phyloP scores from a whole-genome alignment of 371 early-diverging fungal genomes.

The Lichtheimia hyalospora region DNA sequence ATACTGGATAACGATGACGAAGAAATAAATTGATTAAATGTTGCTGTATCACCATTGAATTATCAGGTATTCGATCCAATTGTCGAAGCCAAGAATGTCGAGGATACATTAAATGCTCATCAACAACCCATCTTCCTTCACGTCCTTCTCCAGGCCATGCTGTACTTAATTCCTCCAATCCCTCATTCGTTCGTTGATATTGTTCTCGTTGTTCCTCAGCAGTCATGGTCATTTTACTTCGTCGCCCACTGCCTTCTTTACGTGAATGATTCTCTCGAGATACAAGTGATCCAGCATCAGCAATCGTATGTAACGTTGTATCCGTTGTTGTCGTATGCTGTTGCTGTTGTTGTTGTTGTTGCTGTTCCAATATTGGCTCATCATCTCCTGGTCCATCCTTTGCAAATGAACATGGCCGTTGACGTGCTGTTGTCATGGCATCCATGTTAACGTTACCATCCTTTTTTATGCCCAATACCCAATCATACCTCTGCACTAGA shows the following conservation, averaged over 20 bases:
- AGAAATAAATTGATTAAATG: slow-evolving; percentile 31
- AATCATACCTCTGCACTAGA: slow-evolving; percentile 12
- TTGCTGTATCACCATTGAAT: slow-evolving; percentile 22
- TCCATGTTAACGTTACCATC: not conserved
- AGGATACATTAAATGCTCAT: slow-evolving; percentile 16
- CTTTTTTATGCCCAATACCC: not conserved
- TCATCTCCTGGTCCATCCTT: slow-evolving; percentile 20
- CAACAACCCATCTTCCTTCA: slow-evolving; percentile 22
- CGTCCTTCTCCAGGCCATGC: slow-evolving; percentile 17
- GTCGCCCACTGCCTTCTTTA: not conserved
- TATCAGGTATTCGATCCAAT: slow-evolving; percentile 5
- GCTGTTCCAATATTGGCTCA: not conserved
- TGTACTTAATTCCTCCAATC: slow-evolving; percentile 11
- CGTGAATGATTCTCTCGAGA: slow-evolving; percentile 8
- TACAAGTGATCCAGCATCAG: not conserved
- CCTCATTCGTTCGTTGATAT: slow-evolving; percentile 3
- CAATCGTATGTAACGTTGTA: not conserved
- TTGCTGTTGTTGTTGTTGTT: not conserved
- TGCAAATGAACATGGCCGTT: slow-evolving; percentile 27
- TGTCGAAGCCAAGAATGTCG: not conserved
- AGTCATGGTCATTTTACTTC: not conserved
- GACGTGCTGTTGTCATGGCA: slow-evolving; percentile 17
- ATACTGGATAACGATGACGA: slow-evolving; percentile 27
- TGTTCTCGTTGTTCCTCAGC: slow-evolving; percentile 7
- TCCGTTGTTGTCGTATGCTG: not conserved